These are phyloP conservation scores for Solanum lycopersicoides DNA, from an alignment of 257 asterid genomes.

Conservation along the genomic window DNA sequence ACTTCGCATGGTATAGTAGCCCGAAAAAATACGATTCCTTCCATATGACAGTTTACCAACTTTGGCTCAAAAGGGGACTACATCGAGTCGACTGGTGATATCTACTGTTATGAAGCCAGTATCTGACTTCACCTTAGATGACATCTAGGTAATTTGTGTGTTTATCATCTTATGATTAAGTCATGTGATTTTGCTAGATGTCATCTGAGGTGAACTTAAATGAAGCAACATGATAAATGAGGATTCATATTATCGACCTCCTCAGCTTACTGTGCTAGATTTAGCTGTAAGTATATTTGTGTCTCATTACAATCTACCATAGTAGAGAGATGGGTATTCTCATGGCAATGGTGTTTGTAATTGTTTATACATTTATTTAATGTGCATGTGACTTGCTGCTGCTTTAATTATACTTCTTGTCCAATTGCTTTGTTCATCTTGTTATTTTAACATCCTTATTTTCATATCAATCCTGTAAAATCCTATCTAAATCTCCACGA, in stretches of 20 bases:
- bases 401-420: neutral
- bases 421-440: neutral
- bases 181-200: neutral
- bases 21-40: constrained; percentile 53
- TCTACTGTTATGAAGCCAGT: neutral
- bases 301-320: neutral
- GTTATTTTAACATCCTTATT: too few relatives aligned
- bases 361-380: neutral
- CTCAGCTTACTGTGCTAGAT: neutral
- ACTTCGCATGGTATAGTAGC: constrained; percentile 49
- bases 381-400: neutral
- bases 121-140: neutral
- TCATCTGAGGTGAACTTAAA: neutral
- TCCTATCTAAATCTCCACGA: neutral
- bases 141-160: neutral
- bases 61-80: constrained; percentile 66
- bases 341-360: neutral
- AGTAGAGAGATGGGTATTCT: neutral
- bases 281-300: neutral
- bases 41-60: constrained; percentile 70
- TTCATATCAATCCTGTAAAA: neutral
- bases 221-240: neutral
- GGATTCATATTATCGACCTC: neutral
- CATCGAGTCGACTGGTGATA: constrained; percentile 6
- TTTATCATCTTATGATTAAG: neutral